Conservation (phyloP, 2,329 filamentous ascomycete genomes). For the Fusarium albidum region DNA sequence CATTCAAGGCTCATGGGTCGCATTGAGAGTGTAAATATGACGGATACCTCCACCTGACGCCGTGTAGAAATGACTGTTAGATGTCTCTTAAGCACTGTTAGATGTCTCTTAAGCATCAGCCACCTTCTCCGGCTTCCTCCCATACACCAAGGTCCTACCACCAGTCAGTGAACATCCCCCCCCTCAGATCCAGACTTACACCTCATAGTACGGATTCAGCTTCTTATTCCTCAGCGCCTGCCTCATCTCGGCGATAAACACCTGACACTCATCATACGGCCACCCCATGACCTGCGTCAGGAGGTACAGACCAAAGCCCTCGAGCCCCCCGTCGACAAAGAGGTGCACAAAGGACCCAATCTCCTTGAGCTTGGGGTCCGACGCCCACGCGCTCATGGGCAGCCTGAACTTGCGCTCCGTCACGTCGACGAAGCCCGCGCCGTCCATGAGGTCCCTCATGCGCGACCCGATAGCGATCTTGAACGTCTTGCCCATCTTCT, state of each 20-base stretch:
- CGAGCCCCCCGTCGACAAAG: constrained; percentile 19
- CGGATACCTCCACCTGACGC: too few species aligned
- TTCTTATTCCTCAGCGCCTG: constrained; percentile 23
- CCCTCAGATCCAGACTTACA: constrained; percentile 16
- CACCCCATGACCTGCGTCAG: constrained; percentile 23
- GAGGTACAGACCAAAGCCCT: constrained; percentile 17
- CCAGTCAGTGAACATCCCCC: not conserved
- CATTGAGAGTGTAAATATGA: too few species aligned
- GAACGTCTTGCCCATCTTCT: constrained; percentile 25
- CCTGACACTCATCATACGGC: constrained; percentile 20
- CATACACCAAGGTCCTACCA: constrained; percentile 20
- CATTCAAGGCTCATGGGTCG: too few species aligned
- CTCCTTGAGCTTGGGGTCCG: constrained; percentile 23
- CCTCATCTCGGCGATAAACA: constrained; percentile 25
- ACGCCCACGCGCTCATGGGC: constrained; percentile 19
- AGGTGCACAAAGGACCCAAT: constrained; percentile 23
- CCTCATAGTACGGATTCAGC: constrained; percentile 21
- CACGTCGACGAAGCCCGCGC: constrained; percentile 18
- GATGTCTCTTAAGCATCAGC: too few species aligned
- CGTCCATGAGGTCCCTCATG: constrained; percentile 22
- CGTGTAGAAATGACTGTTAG: too few species aligned
- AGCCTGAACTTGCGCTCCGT: constrained; percentile 23
- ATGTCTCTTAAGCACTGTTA: too few species aligned
- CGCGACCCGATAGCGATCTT: constrained; percentile 26
- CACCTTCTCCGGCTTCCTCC: constrained; percentile 15